Evolutionary conservation across 1,139 yeast genomes (phyloP), one percentile per base, ranked within the genome.

Genomic region (Suhomyces maxii): DNA sequence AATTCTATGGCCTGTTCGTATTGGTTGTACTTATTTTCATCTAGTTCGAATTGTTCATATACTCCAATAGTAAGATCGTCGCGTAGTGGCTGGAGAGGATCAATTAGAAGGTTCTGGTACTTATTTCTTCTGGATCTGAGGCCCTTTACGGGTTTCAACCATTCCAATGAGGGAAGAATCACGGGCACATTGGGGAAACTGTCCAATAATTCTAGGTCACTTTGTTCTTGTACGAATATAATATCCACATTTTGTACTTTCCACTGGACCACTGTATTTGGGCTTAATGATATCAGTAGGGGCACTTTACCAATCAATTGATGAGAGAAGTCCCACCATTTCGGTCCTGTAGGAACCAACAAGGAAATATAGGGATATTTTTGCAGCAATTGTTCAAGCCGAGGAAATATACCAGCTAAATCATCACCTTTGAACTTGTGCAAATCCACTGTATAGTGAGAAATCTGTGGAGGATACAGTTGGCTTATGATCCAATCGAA

Each of bases 61-160:
- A 87, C 80, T 23, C 71, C 69, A 47, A 80, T 71, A 23, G 80
- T 79, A 45, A 90, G 67, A 50, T 84, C 68, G 40, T 76, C 76
- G 6, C 72, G 62, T 41, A 85, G 71, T 0, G 97, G 97, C 59
- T 87, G 87, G 36, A 90, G 67, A 0, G 97, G 97, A 14, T 64
- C 65, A 4, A 61, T 60, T 28, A 59, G 41, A 36, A 42, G 37
- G 41, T 55, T 49, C 36, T 34, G 41, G 25, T 13, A 11, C 3
- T 4, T 6, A 11, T 28, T 28, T 11, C n/a, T 2, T 28, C 7
- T 11, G 3, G 11, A 1, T 9, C n/a, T 11, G n/a, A 28, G 26
- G 9, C n/a, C 3, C n/a, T 35, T 35, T n/a, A 35, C n/a, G 26
- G 23, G n/a, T 18, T 14, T 35, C n/a, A 35, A 13, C n/a, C n/a